Evolutionary conservation across 1,284 basidiomycete genomes (phyloP).

Genomic region (Vanrija pseudolonga): DNA sequence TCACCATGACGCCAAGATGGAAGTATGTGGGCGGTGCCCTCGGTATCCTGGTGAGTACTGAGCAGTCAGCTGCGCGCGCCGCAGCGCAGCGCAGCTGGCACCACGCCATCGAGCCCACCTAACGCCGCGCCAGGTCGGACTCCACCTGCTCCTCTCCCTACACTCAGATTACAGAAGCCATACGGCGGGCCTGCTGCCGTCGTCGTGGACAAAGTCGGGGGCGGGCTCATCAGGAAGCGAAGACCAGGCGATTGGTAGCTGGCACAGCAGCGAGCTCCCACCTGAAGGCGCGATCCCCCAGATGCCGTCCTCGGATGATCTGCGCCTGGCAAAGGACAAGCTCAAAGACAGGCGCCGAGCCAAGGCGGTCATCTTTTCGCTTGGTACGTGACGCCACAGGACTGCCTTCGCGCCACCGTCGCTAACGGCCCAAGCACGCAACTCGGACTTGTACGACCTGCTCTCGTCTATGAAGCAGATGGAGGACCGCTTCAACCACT

Average conservation of each 20-base stretch:
- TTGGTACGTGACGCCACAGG: slow-evolving; percentile 22
- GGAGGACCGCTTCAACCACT: slow-evolving; percentile 64
- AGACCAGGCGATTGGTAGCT: not conserved
- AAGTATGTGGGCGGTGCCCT: slow-evolving; percentile 36
- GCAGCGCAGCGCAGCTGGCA: not conserved
- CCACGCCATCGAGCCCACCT: not conserved
- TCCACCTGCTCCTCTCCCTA: slow-evolving; percentile 44
- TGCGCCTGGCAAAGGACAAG: slow-evolving; percentile 23
- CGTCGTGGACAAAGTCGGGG: not conserved
- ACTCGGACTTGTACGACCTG: slow-evolving; percentile 70
- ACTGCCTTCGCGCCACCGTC: not conserved
- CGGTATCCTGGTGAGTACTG: slow-evolving; percentile 33
- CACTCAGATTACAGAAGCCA: slow-evolving; percentile 44
- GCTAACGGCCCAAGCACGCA: slow-evolving; percentile 57
- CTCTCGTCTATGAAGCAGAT: slow-evolving; percentile 53
- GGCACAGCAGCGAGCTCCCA: not conserved
- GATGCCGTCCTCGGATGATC: slow-evolving; percentile 23
- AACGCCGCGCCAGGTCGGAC: slow-evolving; percentile 21
- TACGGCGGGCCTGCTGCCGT: slow-evolving; percentile 28
- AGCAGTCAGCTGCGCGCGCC: no score
- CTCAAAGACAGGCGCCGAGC: slow-evolving; percentile 55
- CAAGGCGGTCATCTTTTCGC: slow-evolving; percentile 57
- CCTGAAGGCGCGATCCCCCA: not conserved
- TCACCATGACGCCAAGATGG: slow-evolving; percentile 28
- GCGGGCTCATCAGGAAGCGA: not conserved